Base-by-base conservation (phyloP, 495 filamentous ascomycete genomes). In the Penicillium salamii region DNA sequence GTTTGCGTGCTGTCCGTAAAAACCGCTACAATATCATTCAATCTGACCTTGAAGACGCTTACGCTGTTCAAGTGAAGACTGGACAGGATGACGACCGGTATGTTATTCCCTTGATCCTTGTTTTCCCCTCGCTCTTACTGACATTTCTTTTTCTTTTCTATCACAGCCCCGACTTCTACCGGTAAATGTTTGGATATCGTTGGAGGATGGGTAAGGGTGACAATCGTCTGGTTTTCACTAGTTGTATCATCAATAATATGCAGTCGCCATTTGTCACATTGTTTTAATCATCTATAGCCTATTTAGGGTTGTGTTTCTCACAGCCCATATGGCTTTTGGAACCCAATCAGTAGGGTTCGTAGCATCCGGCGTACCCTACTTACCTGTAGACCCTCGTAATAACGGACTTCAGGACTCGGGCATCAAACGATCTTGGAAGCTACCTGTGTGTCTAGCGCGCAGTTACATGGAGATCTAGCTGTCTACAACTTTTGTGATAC, bases 11-110 rank as follows among this genome's bases (percentile, higher is more conserved):
- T 34, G 95, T 98, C 42, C 80, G 93, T 61, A 98, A 98, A 82
- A 98, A 98, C 67, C 77, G 93, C 54, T 98, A 98, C 71, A 97
- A 97, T 63, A 97, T 98, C 66, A 96, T 98, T 59, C 95, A 97
- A 72, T 80, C 78, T 35, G 93, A 98, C 65, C 75, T 98, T 41
- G 93, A 98, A 67, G 91, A 97, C 69, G 91, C 95, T 5, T 98
- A 98, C 63, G 83, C 87, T 11, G 89, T 86, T 60, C 93, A 98
- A 66, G 93, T 98, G 52, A 97, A 96, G 79, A 87, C 86, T 45
- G 80, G 86, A 42, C 83, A 80, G 42, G 91, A 97, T 67, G 82
- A 78, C 21, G 74, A 78, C 55, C 69, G 78, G 76, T 75, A 66
- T 46, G 74, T 69, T 39, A n/a, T 28, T 26, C 38, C 12, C 7